These are phyloP conservation scores for Trypanosoma cruzi DNA, from an alignment of 208 protist genomes.

Conservation along the genomic window DNA sequence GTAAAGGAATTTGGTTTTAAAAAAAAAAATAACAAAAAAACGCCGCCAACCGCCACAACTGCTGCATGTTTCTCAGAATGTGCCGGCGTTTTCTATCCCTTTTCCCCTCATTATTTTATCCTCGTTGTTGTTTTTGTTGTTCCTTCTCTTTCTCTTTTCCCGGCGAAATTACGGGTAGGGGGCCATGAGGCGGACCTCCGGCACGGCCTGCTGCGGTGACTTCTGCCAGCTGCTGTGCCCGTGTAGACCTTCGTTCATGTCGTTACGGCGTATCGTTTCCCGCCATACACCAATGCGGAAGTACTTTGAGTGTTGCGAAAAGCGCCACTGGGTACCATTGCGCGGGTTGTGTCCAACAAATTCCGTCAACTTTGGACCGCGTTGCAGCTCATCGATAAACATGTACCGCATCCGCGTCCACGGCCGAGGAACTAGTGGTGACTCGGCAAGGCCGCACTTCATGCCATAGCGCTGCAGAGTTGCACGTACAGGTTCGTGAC, in stretches of 20 bases:
- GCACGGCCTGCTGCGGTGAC: slow-evolving; percentile 88
- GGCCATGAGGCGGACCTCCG: slow-evolving; percentile 79
- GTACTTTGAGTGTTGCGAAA: slow-evolving; percentile 87
- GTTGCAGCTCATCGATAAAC: slow-evolving; percentile 92
- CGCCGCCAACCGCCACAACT: not conserved
- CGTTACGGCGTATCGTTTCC: slow-evolving; percentile 84
- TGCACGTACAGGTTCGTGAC: slow-evolving; percentile 54
- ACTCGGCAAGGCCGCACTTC: slow-evolving; percentile 80
- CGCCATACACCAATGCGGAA: slow-evolving; percentile 88
- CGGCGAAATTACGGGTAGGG: slow-evolving; percentile 54
- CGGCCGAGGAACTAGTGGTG: slow-evolving; percentile 78
- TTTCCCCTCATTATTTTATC: not conserved
- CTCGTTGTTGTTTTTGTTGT: slow-evolving; percentile 12
- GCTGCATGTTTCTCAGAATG: not conserved
- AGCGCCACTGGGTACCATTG: slow-evolving; percentile 83
- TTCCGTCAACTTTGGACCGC: slow-evolving; percentile 82
- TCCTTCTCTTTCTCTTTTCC: not conserved
- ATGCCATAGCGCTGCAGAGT: slow-evolving; percentile 78
- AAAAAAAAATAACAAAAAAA: not conserved
- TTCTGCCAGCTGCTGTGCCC: slow-evolving; percentile 91
- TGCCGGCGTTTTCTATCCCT: not conserved
- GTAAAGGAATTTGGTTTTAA: not conserved
- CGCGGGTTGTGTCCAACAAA: slow-evolving; percentile 91
- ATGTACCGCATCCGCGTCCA: slow-evolving; percentile 90
- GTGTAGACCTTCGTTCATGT: slow-evolving; percentile 90